Conservation (phyloP, 2,329 filamentous ascomycete genomes). For the Dothideomycetes sp. region DNA sequence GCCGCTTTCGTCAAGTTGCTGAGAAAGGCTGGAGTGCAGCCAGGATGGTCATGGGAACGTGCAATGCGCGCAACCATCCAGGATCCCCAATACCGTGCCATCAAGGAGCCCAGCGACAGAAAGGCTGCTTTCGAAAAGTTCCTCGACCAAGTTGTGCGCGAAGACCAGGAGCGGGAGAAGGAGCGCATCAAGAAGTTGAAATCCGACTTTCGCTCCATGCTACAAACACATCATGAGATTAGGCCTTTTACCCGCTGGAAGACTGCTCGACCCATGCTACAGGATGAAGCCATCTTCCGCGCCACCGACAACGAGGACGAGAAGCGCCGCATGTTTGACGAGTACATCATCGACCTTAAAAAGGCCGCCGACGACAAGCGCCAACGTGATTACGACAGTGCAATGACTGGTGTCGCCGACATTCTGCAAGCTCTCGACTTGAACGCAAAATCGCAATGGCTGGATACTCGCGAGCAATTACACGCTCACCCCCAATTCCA, state of each 20-base stretch:
- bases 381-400: conserved; percentile 61
- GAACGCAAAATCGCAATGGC: conserved; percentile 91
- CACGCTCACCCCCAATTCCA: conserved; percentile 69
- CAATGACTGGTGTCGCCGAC: conserved; percentile 72
- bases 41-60: conserved; percentile 90
- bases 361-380: conserved; percentile 72
- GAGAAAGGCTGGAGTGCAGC: conserved; percentile 72
- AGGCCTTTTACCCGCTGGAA: conserved; percentile 96
- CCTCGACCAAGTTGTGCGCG: conserved; percentile 75
- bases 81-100: conserved; percentile 83
- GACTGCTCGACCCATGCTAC: conserved; percentile 86
- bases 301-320: conserved; percentile 82
- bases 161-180: conserved; percentile 91
- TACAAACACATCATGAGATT: conserved; percentile 93
- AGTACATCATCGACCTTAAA: conserved; percentile 80
- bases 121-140: conserved; percentile 92
- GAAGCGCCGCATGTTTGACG: conserved; percentile 81
- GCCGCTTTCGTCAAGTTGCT: conserved; percentile 87
- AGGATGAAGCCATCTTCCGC: conserved; percentile 90
- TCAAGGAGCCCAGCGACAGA: conserved; percentile 86
- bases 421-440: conserved; percentile 72
- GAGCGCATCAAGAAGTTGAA: conserved; percentile 87
- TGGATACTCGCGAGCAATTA: conserved; percentile 76
- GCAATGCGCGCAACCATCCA: conserved; percentile 77
- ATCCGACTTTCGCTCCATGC: conserved; percentile 90